Evolutionary conservation across 2,329 filamentous ascomycete species (phyloP).

Genomic region (Fusarium mundagurra): DNA sequence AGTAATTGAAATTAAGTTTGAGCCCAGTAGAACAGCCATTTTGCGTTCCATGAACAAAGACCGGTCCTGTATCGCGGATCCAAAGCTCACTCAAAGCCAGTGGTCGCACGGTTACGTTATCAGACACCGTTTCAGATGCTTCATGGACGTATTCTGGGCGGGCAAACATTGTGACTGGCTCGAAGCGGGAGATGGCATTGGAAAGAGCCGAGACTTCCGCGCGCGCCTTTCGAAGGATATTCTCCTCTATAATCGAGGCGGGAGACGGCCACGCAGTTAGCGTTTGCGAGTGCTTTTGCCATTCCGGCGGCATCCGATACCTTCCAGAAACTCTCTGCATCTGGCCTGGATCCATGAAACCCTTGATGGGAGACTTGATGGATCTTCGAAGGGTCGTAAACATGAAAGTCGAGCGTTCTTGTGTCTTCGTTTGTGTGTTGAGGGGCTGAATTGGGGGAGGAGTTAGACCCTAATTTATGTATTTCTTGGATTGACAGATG

Average conservation of each 20-base stretch:
- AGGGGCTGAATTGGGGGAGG: background rate
- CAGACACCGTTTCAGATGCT: slow-evolving; percentile 4
- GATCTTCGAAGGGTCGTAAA: background rate
- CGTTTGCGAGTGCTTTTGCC: slow-evolving; percentile 17
- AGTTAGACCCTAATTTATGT: background rate
- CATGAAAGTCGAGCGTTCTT: background rate
- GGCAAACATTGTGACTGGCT: slow-evolving; percentile 40
- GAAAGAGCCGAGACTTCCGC: slow-evolving; percentile 41
- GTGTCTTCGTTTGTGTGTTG: background rate
- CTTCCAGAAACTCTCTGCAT: background rate
- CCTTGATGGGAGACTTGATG: background rate
- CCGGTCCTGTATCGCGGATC: slow-evolving; percentile 44
- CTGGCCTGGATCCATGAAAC: background rate
- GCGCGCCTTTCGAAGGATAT: background rate
- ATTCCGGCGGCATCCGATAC: slow-evolving; percentile 26
- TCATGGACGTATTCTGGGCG: background rate
- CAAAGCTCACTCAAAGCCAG: slow-evolving; percentile 37
- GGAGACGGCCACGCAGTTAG: slow-evolving; percentile 26
- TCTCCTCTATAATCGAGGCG: background rate
- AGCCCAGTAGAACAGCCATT: slow-evolving; percentile 24
- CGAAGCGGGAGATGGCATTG: slow-evolving; percentile 38
- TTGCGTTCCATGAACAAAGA: slow-evolving; percentile 23
- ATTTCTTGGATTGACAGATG: background rate
- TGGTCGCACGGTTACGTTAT: background rate
- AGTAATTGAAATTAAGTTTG: slow-evolving; percentile 44